Percentiles rank a stretch among this genome's conserved stretches.
phyloP scores from a whole-genome alignment of 495 filamentous ascomycete genomes.

The Aspergillus cavernicola region DNA sequence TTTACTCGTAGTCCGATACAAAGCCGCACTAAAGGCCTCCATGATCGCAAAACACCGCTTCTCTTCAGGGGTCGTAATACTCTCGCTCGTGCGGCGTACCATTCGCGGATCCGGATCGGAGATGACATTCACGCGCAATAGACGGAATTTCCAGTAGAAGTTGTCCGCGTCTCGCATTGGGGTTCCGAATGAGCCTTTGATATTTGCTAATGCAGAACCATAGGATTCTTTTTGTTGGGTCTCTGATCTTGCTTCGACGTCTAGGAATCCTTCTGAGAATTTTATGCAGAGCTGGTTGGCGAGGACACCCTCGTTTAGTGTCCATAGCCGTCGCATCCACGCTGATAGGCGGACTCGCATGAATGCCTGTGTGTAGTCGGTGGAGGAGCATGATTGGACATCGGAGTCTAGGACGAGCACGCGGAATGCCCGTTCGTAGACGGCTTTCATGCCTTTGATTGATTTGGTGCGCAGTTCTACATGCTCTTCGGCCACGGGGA shows the following conservation, averaged over 20 bases:
- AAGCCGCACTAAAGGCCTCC: slow-evolving; percentile 4
- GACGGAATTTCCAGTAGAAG: slow-evolving; percentile 5
- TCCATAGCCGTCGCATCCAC: slow-evolving; percentile 8
- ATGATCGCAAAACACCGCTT: slow-evolving; percentile 6
- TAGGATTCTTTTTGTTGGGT: background rate
- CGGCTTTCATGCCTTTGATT: slow-evolving; percentile 4
- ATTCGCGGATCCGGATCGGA: slow-evolving; percentile 3
- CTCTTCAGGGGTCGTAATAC: background rate
- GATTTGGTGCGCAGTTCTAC: background rate
- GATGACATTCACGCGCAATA: slow-evolving; percentile 1
- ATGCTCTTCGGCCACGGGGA: background rate
- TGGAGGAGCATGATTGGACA: background rate
- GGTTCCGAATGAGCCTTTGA: background rate
- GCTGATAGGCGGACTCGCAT: slow-evolving; percentile 3
- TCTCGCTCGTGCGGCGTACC: background rate
- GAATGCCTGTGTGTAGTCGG: background rate
- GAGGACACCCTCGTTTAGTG: slow-evolving; percentile 3
- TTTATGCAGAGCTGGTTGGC: background rate
- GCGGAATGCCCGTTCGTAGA: slow-evolving; percentile 4
- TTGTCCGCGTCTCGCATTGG: slow-evolving; percentile 4
- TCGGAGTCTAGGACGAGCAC: background rate
- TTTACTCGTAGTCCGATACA: slow-evolving; percentile 6
- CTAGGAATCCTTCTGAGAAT: slow-evolving; percentile 3
- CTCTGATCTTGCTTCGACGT: background rate
- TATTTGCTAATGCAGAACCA: background rate